Evolutionary conservation across 129 eudicot genomes (phyloP).

Genomic region (Ambrosia trifida): DNA sequence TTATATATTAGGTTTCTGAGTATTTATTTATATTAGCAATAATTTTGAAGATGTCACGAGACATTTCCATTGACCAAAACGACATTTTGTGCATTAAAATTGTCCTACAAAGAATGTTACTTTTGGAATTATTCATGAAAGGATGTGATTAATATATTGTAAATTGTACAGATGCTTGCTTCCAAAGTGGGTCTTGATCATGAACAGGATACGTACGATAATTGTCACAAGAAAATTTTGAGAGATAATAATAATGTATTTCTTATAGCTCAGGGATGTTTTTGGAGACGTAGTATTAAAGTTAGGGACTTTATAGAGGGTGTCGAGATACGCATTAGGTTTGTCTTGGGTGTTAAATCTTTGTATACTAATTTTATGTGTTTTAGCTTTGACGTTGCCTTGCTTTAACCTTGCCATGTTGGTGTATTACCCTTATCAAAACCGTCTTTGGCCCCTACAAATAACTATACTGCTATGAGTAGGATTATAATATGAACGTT

Average conservation of each 20-base stretch:
- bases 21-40: constrained; percentile 31
- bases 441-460: too few relatives aligned
- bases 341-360: too few relatives aligned
- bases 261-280: too few relatives aligned
- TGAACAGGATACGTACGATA: constrained; percentile 30
- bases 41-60: constrained; percentile 44
- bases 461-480: too few relatives aligned
- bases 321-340: too few relatives aligned
- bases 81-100: constrained; percentile 28
- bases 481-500: too few relatives aligned
- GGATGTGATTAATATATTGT: constrained; percentile 24
- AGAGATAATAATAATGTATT: not conserved
- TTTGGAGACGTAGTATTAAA: too few relatives aligned
- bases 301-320: too few relatives aligned
- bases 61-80: constrained; percentile 36
- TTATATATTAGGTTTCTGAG: constrained; percentile 32
- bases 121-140: constrained; percentile 34
- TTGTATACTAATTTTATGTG: too few relatives aligned
- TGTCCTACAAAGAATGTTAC: constrained; percentile 38
- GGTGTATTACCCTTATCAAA: too few relatives aligned
- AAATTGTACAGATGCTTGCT: constrained; percentile 22
- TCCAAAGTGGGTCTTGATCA: constrained; percentile 34
- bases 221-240: constrained; percentile 27
- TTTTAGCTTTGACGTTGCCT: too few relatives aligned
- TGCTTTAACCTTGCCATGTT: too few relatives aligned